Conservation (phyloP, 2,329 filamentous ascomycete genomes). For the Penicillium carneum region DNA sequence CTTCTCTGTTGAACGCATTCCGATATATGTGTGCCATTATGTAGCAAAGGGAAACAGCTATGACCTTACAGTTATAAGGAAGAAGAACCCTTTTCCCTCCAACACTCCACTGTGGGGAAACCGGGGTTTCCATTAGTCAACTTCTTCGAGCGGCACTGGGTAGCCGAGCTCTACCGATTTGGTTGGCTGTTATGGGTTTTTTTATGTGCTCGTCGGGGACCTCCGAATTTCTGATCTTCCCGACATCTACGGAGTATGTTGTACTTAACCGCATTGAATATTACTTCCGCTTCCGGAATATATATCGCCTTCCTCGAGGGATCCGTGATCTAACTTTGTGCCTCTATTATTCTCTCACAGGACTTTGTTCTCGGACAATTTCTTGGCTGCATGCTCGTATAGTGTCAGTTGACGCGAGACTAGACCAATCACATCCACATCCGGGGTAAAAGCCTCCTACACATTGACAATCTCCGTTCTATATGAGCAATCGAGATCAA, state of each 20-base stretch:
- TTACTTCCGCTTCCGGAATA: not conserved
- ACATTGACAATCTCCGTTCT: not conserved
- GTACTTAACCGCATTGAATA: not conserved
- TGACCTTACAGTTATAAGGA: conserved; percentile 10
- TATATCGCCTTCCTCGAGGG: not conserved
- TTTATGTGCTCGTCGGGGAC: not conserved
- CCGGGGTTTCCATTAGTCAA: conserved; percentile 38
- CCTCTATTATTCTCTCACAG: too few relatives aligned
- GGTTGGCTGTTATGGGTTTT: not conserved
- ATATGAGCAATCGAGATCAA: not conserved
- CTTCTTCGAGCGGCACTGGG: conserved; percentile 28
- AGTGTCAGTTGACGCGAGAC: conserved; percentile 7
- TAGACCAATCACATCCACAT: conserved; percentile 3
- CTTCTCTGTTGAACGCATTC: conserved; percentile 20
- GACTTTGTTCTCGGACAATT: conserved; percentile 1
- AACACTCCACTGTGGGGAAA: conserved; percentile 27
- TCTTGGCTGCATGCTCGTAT: not conserved
- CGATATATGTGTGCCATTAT: conserved; percentile 1
- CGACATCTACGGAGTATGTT: not conserved
- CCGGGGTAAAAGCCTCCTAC: not conserved
- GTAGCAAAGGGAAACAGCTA: conserved; percentile 8
- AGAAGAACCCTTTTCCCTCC: conserved; percentile 16
- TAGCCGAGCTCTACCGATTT: conserved; percentile 36
- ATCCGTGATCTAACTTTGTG: not conserved
- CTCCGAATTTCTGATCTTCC: not conserved